These are phyloP conservation scores for Pestalotiopsis sp. DNA, from an alignment of 2,329 filamentous ascomycete genomes.

Conservation along the genomic window DNA sequence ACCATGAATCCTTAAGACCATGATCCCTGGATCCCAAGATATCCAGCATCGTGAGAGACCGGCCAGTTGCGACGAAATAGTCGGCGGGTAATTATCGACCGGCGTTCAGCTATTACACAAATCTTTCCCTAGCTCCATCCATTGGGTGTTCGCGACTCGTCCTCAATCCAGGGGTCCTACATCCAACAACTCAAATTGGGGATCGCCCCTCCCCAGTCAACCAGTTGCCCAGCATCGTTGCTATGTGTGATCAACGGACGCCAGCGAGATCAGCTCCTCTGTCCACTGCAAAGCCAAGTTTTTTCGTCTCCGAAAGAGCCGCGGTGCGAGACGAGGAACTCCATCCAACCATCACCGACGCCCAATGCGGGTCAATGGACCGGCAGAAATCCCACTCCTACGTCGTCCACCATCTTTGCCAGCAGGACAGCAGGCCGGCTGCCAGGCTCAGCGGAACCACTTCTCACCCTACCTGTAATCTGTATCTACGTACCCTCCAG, in stretches of 20 bases:
- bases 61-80: not conserved
- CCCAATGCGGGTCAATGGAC: not conserved
- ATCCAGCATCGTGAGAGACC: not conserved
- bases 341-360: not conserved
- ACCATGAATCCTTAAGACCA: not conserved
- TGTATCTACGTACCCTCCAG: not conserved
- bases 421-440: not conserved
- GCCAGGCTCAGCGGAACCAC: not conserved
- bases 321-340: not conserved
- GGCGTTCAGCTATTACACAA: not conserved
- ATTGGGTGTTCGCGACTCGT: constrained; percentile 3
- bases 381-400: constrained; percentile 1
- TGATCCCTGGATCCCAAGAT: not conserved
- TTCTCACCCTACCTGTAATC: too few relatives aligned
- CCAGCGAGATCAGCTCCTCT: not conserved
- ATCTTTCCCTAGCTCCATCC: not conserved
- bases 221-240: not conserved
- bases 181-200: not conserved
- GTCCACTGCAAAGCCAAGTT: not conserved
- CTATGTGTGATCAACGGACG: not conserved
- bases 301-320: not conserved
- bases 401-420: not conserved
- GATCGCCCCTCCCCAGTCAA: not conserved
- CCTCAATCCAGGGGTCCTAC: not conserved
- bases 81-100: constrained; percentile 6